Base-by-base conservation (phyloP, 2,329 filamentous ascomycete species). In the Microascus cirrosus region DNA sequence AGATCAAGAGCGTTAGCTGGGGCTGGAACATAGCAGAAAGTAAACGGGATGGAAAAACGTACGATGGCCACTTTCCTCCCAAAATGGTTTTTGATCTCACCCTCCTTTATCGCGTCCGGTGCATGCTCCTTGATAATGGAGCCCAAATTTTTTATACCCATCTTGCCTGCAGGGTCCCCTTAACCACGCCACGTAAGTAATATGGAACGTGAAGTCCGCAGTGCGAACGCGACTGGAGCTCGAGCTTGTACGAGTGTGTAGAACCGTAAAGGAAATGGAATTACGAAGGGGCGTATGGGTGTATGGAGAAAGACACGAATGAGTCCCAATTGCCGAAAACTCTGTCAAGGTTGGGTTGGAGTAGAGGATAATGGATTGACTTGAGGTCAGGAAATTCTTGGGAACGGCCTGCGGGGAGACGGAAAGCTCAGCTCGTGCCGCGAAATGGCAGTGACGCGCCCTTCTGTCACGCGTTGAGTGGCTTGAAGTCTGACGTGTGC, bases 31-130 rank as follows among this genome's bases (percentile, higher is more conserved):
- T 2, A n/a, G 20, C 15, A 10, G 42, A n/a, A 22, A 5, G 42
- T 10, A 22, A n/a, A n/a, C 18, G 18, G 54, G 39, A 65, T 55
- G 65, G 63, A 42, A 28, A 36, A 35, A 78, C 89, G 69, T 78
- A 95, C 92, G 73, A 96, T 96, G 56, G 93, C 93, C 61, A 99
- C 93, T 75, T 99, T 99, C 71, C 94, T 89, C 62, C 94, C 94
- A 70, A 99, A 99, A 64, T 99, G 94, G 66, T 93, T 93, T 77
- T 99, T 99, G 79, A 99, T 99, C 69, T 99, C 94, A 60, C 94
- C 90, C 68, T 91, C 87, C 74, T 96, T 97, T 79, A 96, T 83
- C 36, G 94, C 88, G 74, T 92, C 89, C n/a, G 94, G 94, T 63
- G 91, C 89, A 76, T 97, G 88, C 69, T 96, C 92, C 67, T 89